These are phyloP conservation scores for Hypsizygus marmoreus DNA, from an alignment of 768 basidiomycete species.

Conservation along the genomic window DNA sequence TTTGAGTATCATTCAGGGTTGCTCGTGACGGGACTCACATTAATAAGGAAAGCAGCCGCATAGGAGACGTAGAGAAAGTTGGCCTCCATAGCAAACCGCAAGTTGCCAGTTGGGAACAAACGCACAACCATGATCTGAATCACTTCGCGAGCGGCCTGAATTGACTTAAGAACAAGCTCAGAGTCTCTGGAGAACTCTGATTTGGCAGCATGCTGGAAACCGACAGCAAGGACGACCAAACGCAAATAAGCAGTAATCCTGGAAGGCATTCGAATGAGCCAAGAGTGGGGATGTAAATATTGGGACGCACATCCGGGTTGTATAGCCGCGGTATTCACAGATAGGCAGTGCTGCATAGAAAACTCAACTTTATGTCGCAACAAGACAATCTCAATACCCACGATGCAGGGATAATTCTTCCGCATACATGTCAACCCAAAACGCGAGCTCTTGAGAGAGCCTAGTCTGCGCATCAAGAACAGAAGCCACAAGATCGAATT, in stretches of 20 bases:
- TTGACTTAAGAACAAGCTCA: constrained; percentile 46
- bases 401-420: constrained; percentile 36
- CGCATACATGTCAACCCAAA: constrained; percentile 43
- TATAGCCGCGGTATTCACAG: constrained; percentile 45
- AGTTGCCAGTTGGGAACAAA: constrained; percentile 53
- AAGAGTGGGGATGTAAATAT: constrained; percentile 1
- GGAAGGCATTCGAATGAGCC: constrained; percentile 1
- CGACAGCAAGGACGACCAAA: constrained; percentile 56
- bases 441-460: constrained; percentile 36
- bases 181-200: constrained; percentile 41
- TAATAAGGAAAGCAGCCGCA: constrained; percentile 61
- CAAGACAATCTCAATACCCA: constrained; percentile 22
- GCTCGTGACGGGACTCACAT: constrained; percentile 42
- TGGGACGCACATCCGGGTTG: constrained; percentile 40
- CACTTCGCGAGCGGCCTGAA: constrained; percentile 57
- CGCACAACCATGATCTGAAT: constrained; percentile 55
- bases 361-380: constrained; percentile 2
- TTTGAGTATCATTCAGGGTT: no score
- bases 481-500: constrained; percentile 31
- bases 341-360: constrained; percentile 39
- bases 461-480: constrained; percentile 40
- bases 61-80: constrained; percentile 56
- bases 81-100: constrained; percentile 58
- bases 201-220: constrained; percentile 50
- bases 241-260: constrained; percentile 58